Conservation (phyloP, 2,329 filamentous ascomycete genomes). For the Chaetoscypha palmicola region DNA sequence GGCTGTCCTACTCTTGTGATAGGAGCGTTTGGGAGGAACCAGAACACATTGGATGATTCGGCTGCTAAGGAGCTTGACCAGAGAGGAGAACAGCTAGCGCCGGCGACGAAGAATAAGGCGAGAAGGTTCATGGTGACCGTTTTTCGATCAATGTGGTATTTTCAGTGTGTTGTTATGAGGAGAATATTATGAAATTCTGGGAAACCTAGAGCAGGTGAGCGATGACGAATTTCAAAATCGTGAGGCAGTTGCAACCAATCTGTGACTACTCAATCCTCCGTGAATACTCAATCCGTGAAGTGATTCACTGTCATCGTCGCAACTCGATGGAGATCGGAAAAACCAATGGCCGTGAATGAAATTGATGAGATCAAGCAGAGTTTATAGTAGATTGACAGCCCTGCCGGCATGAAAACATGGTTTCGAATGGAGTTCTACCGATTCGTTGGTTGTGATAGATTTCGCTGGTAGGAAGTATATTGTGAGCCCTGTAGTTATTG, state of each 20-base stretch:
- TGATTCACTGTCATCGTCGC: not conserved
- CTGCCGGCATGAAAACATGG: not conserved
- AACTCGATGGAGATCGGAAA: not conserved
- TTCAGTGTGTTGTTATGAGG: too few relatives aligned
- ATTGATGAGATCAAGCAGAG: not conserved
- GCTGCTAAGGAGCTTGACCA: conserved; percentile 1
- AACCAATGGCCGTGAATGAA: not conserved
- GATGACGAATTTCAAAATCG: too few relatives aligned
- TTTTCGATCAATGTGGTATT: too few relatives aligned
- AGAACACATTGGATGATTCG: conserved; percentile 7
- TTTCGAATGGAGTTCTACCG: conserved; percentile 4
- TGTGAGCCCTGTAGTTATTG: conserved; percentile 1
- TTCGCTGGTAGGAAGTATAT: not conserved
- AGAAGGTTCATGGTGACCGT: conserved; percentile 11
- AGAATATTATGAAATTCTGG: too few relatives aligned
- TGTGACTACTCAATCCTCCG: too few relatives aligned
- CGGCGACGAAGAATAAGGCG: not conserved
- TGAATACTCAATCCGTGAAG: conserved; percentile 3
- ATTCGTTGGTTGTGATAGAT: conserved; percentile 1
- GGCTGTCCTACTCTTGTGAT: conserved; percentile 18
- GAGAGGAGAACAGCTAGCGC: not conserved
- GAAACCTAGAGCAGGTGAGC: too few relatives aligned
- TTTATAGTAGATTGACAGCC: not conserved
- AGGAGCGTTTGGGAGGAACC: conserved; percentile 13
- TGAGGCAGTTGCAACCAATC: too few relatives aligned